Base-by-base conservation (phyloP, 2,329 filamentous ascomycete species). In the Neodidymelliopsis sp. region DNA sequence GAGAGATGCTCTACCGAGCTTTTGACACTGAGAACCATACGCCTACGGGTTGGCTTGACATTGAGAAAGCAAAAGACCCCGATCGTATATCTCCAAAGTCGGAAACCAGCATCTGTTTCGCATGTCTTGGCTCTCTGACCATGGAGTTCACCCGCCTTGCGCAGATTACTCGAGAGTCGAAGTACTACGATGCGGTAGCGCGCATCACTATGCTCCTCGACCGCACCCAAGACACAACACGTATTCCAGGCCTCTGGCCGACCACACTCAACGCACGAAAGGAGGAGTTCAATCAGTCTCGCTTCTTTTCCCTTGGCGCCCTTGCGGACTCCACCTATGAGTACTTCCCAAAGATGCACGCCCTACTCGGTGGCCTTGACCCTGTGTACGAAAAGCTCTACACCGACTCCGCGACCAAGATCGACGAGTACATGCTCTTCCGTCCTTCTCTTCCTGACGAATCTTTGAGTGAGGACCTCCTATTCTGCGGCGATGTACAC, bases 301-400 rank as follows among this genome's bases (percentile, higher is more conserved):
- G 53, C 12, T 54, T 55, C 25, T 74, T 72, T 46, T 72, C 70
- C 4, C 49, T 72, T 7, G 72, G 71, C 11, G 71, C 69, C 6
- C 66, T 73, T 48, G 69, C 66, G 22, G 72, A 74, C 50, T 73
- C 71, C 15, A 60, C 68, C 4, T 74, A 73, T 46, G 72, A 74
- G 49, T 74, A 74, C 34, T 63, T 74, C 13, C 67, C 67, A 9
- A 74, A 74, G 39, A 69, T 67, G 57, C 59, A 63, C 36, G 64
- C 67, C 7, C 54, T 74, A 6, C 71, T 80, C 4, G 76, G 70
- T 10, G 79, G 80, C 6, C 56, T 72, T 1, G 73, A 77, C 4
- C 72, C 74, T 0, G 68, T 75, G 8, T 82, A 82, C 60, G 60
- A 75, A 13, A 79, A 79, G 11, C 71, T 85, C 12, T 90, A 85